A percentile compares a stretch with the other conserved stretches of the same genome.
phyloP scores from a whole-genome alignment of 2,329 filamentous ascomycete species.

The Phialemonium atrogriseum region DNA sequence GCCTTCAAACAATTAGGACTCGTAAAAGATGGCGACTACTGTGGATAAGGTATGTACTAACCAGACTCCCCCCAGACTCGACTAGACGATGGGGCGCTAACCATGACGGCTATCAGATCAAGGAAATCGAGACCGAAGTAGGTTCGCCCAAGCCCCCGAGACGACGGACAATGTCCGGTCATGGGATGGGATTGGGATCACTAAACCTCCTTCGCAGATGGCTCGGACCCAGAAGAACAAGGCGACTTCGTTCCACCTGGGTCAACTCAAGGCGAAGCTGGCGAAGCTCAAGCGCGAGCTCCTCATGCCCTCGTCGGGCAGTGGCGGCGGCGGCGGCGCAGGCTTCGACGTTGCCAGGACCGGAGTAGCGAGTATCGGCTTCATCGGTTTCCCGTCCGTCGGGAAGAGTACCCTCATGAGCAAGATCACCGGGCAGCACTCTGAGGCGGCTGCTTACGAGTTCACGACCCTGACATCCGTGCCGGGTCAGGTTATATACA shows the following conservation, averaged over 20 bases:
- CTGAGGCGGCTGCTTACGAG: slow-evolving; percentile 93
- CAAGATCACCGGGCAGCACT: slow-evolving; percentile 88
- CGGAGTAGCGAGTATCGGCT: slow-evolving; percentile 92
- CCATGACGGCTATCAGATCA: slow-evolving; percentile 57
- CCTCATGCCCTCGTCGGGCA: slow-evolving; percentile 69
- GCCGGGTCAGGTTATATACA: slow-evolving; percentile 91
- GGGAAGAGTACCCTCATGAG: slow-evolving; percentile 98
- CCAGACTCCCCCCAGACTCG: slow-evolving; percentile 4
- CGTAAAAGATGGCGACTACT: slow-evolving; percentile 91
- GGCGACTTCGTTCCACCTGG: slow-evolving; percentile 85
- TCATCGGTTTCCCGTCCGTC: slow-evolving; percentile 96
- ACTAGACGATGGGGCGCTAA: slow-evolving; percentile 9
- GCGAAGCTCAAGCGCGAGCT: slow-evolving; percentile 96
- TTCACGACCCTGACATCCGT: slow-evolving; percentile 98
- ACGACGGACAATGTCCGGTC: too few relatives aligned
- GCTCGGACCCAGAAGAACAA: slow-evolving; percentile 97
- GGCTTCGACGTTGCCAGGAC: slow-evolving; percentile 98
- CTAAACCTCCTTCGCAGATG: slow-evolving; percentile 57
- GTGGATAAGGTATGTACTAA: slow-evolving; percentile 73
- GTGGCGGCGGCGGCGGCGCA: slow-evolving; percentile 75
- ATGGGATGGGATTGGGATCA: too few relatives aligned
- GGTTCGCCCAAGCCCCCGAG: slow-evolving; percentile 21
- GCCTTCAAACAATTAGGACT: not conserved
- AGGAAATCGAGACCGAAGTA: slow-evolving; percentile 92
- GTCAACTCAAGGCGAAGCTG: slow-evolving; percentile 95